phyloP scores from a whole-genome alignment of 2,329 filamentous ascomycete species.

The Fusarium chlamydosporum region DNA sequence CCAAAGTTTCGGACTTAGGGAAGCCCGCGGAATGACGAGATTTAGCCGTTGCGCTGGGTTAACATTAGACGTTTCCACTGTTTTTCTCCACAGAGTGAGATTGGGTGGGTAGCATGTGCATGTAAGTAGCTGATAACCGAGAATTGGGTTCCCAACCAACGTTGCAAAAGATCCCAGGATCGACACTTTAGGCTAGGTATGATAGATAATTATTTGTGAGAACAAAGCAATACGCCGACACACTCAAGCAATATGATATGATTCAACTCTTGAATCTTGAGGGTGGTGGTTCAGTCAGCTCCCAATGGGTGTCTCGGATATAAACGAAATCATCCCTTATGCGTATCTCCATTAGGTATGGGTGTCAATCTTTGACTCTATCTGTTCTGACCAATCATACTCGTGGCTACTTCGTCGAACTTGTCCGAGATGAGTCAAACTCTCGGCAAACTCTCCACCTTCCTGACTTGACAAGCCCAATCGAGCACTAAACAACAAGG shows the following conservation, averaged over 20 bases:
- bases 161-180: background rate
- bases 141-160: slow-evolving; percentile 15
- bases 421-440: slow-evolving; percentile 36
- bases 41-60: slow-evolving; percentile 13
- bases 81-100: slow-evolving; percentile 26
- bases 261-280: background rate
- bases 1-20: slow-evolving; percentile 20
- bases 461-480: slow-evolving; percentile 19
- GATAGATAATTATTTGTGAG: background rate
- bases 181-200: background rate
- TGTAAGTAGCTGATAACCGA: slow-evolving; percentile 19
- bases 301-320: slow-evolving; percentile 20
- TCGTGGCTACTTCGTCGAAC: background rate
- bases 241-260: background rate
- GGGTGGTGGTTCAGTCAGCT: background rate
- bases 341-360: slow-evolving; percentile 11
- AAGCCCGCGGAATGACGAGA: background rate
- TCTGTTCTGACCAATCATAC: slow-evolving; percentile 17
- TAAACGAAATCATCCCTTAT: background rate
- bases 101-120: slow-evolving; percentile 23
- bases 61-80: slow-evolving; percentile 10
- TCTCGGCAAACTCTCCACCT: slow-evolving; percentile 1
- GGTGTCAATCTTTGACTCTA: slow-evolving; percentile 26
- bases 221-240: background rate
- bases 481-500: slow-evolving; percentile 1